Evolutionary conservation across 345 rosid genomes (phyloP).

Genomic region (Camelina hispida): DNA sequence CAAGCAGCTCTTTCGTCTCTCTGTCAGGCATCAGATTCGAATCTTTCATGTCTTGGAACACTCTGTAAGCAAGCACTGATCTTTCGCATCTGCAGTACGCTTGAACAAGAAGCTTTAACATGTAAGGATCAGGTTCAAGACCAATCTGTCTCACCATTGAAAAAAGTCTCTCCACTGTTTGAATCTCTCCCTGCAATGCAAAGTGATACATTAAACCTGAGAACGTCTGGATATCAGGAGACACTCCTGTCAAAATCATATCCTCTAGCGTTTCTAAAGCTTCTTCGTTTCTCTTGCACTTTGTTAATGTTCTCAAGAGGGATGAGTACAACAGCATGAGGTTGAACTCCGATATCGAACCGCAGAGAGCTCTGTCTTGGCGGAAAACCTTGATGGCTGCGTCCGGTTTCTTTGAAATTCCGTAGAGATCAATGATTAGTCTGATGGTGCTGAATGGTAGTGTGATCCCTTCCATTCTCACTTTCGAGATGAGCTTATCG

Average conservation of each 20-base stretch:
- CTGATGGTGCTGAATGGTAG: slow-evolving; percentile 83
- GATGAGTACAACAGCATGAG: slow-evolving; percentile 82
- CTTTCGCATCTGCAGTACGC: slow-evolving; percentile 84
- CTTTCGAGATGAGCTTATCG: slow-evolving; percentile 67
- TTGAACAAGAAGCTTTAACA: slow-evolving; percentile 71
- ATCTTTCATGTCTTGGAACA: slow-evolving; percentile 75
- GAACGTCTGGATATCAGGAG: slow-evolving; percentile 85
- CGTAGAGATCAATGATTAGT: slow-evolving; percentile 78
- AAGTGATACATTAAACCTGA: slow-evolving; percentile 85
- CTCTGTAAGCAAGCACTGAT: slow-evolving; percentile 79
- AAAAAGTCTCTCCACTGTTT: slow-evolving; percentile 72
- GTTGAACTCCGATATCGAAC: slow-evolving; percentile 57
- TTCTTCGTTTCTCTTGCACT: slow-evolving; percentile 69
- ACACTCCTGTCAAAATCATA: slow-evolving; percentile 61
- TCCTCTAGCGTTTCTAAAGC: slow-evolving; percentile 73
- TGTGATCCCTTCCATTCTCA: slow-evolving; percentile 65
- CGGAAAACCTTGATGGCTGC: slow-evolving; percentile 80
- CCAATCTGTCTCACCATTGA: slow-evolving; percentile 74
- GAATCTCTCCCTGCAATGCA: slow-evolving; percentile 73
- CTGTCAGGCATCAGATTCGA: slow-evolving; percentile 63
- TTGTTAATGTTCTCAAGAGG: slow-evolving; percentile 74
- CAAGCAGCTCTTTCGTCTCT: slow-evolving; percentile 77
- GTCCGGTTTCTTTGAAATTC: slow-evolving; percentile 81
- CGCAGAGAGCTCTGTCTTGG: slow-evolving; percentile 62
- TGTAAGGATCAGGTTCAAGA: slow-evolving; percentile 71